Base-by-base conservation (phyloP, 768 basidiomycete genomes). In the Pulveroboletus sp. region DNA sequence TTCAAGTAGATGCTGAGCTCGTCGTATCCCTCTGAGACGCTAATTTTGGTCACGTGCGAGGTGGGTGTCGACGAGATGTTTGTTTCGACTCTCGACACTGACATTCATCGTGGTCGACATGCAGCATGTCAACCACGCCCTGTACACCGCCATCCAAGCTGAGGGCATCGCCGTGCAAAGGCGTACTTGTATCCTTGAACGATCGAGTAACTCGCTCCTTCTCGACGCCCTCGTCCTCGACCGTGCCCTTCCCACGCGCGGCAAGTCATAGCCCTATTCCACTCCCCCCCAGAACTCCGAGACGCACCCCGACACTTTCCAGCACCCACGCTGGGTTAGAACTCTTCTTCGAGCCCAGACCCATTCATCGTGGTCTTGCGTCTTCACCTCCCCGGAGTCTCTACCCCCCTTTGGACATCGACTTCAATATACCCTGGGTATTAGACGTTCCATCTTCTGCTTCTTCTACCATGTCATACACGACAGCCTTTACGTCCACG, bases 61-160 rank as follows among this genome's bases (percentile, higher is more conserved):
- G 51, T 63, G 51, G 43, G 57, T n/a, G n/a, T 62, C 30, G 38
- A 47, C 7, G 28, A 32, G n/a, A 32, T 27, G 24, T 28, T 27
- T 48, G 37, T 51, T 21, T 28, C 38, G 15, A 30, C 27, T 13
- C 15, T 18, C 18, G 28, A 14, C 47, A 17, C 35, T 46, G 44
- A 36, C 17, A 9, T 27, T 41, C 39, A 47, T 49, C 43, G 41
- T 41, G 49, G 17, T 51, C 21, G 56, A 40, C 49, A 56, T 65
- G 62, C 62, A 60, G 60, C 63, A 65, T 66, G 64, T 67, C 58
- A 49, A 28, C 65, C 64, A 65, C 62, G 64, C 64, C 39, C 8
- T 53, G 50, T 1, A 58, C 63, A 60, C 61, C 61, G 49, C 64
- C 55, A 55, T 53, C 2, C 44, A 50, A 33, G 45, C 8, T 33